phyloP scores from a whole-genome alignment of 768 basidiomycete species.

The Psilocybe sp. region DNA sequence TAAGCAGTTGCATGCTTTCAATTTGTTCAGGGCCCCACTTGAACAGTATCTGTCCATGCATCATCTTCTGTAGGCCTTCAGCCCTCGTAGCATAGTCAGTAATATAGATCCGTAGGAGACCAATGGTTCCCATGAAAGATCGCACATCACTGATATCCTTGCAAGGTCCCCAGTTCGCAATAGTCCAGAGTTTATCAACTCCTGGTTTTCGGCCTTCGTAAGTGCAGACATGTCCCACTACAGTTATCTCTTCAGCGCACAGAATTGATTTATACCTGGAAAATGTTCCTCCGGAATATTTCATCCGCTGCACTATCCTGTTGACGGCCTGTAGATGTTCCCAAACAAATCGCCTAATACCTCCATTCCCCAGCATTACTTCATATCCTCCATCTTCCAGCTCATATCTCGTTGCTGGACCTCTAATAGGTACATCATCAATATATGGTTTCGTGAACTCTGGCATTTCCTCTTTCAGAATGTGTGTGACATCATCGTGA shows the following conservation, averaged over 20 bases:
- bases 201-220: constrained; percentile 26
- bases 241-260: constrained; percentile 6
- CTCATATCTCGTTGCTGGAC: constrained; percentile 26
- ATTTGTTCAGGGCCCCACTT: constrained; percentile 2
- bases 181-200: constrained; percentile 15
- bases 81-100: constrained; percentile 14
- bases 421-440: not conserved
- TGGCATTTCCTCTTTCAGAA: no score
- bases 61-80: constrained; percentile 17
- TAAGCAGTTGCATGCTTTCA: constrained; percentile 2
- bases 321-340: no score
- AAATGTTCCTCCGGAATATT: constrained; percentile 15
- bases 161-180: constrained; percentile 23
- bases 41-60: constrained; percentile 20
- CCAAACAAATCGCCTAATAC: constrained; percentile 2
- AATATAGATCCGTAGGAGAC: constrained; percentile 20
- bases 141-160: not conserved
- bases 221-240: constrained; percentile 14
- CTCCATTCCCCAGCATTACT: constrained; percentile 14
- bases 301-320: no score
- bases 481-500: no score
- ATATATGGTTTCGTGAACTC: no score
- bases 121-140: no score
- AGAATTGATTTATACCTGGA: constrained; percentile 27
- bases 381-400: constrained; percentile 12